Evolutionary conservation across 2,329 filamentous ascomycete species (phyloP).

Genomic region (Tolypocladium album): DNA sequence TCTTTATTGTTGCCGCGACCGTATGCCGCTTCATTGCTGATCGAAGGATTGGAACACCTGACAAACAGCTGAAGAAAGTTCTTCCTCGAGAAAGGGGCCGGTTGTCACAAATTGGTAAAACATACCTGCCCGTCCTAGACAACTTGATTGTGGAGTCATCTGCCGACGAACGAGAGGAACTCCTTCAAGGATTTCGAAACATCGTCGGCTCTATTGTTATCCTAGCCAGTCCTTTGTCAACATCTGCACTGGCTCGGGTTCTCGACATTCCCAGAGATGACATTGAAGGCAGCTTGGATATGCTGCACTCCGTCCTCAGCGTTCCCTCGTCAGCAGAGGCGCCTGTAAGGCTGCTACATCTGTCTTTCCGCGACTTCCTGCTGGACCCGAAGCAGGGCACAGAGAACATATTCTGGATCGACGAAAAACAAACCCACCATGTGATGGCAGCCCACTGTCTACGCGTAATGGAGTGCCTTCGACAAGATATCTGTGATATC

Average conservation of each 20-base stretch:
- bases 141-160: background rate
- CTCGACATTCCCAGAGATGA: background rate
- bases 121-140: background rate
- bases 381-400: background rate
- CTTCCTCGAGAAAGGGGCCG: too few species aligned
- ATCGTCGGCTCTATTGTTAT: background rate
- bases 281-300: background rate
- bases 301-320: background rate
- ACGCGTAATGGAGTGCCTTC: background rate
- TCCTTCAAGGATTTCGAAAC: background rate
- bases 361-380: background rate
- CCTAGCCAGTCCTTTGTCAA: background rate
- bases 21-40: slow-evolving; percentile 16
- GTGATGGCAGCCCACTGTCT: background rate
- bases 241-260: background rate
- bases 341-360: background rate
- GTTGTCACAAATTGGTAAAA: background rate
- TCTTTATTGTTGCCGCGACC: slow-evolving; percentile 25
- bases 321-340: background rate
- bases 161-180: background rate
- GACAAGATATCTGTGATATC: background rate
- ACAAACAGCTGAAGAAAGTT: background rate
- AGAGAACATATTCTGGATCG: background rate
- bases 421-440: background rate
- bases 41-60: background rate